Evolutionary conservation across 1,284 basidiomycete species (phyloP).

Genomic region (Anthracocystis panici-leucophaei): DNA sequence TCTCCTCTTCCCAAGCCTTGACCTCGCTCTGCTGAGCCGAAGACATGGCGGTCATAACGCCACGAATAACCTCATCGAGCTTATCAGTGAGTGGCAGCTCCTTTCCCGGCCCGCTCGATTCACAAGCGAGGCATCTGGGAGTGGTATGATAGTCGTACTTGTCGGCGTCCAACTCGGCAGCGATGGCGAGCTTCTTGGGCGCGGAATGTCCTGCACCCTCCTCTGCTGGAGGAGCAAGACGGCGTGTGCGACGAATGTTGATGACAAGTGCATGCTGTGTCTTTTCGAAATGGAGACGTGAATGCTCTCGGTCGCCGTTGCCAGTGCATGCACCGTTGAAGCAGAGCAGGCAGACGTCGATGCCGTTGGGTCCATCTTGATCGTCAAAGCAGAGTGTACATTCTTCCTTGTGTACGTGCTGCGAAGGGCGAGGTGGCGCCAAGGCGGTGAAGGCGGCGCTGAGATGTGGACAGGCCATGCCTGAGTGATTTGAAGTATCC

Average conservation of each 20-base stretch:
- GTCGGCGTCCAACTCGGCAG: slow-evolving; percentile 86
- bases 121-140: slow-evolving; percentile 79
- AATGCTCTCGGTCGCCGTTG: slow-evolving; percentile 58
- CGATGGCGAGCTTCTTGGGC: slow-evolving; percentile 88
- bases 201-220: slow-evolving; percentile 11
- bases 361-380: slow-evolving; percentile 79
- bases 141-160: slow-evolving; percentile 80
- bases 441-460: slow-evolving; percentile 50
- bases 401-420: slow-evolving; percentile 80
- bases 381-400: slow-evolving; percentile 97
- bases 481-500: neutral
- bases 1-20: slow-evolving; percentile 97
- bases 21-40: slow-evolving; percentile 93
- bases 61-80: slow-evolving; percentile 75
- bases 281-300: slow-evolving; percentile 62
- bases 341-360: slow-evolving; percentile 90
- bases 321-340: slow-evolving; percentile 81
- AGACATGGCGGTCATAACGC: slow-evolving; percentile 83
- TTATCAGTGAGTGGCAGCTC: slow-evolving; percentile 72
- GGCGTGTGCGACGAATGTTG: slow-evolving; percentile 81
- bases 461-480: slow-evolving; percentile 62
- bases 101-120: slow-evolving; percentile 70
- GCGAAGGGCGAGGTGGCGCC: slow-evolving; percentile 51
- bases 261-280: slow-evolving; percentile 82
- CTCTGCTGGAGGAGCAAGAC: slow-evolving; percentile 63